Conservation (phyloP, 2,329 filamentous ascomycete genomes). For the Talaromyces sp. region DNA sequence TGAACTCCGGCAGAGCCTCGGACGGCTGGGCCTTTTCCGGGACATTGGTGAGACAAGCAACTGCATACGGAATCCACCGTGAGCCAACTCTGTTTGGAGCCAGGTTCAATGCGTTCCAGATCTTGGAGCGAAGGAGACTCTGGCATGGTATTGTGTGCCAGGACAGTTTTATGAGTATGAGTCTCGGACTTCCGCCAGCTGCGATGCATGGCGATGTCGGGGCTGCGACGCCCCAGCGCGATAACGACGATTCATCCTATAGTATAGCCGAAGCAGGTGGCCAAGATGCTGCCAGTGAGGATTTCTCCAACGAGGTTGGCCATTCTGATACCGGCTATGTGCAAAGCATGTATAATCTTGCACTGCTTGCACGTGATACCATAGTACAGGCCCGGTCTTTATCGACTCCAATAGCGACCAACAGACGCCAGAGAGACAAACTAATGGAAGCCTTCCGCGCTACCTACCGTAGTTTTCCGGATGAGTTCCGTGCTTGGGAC, state of each 20-base stretch:
- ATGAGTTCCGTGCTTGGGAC: conserved; percentile 18
- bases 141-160: conserved; percentile 18
- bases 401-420: conserved; percentile 15
- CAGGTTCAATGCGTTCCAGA: conserved; percentile 12
- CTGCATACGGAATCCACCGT: conserved; percentile 15
- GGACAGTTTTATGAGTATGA: conserved; percentile 20
- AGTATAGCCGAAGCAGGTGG: neutral
- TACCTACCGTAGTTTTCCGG: conserved; percentile 16
- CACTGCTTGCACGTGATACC: conserved; percentile 16
- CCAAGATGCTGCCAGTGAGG: conserved; percentile 10
- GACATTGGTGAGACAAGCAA: conserved; percentile 16
- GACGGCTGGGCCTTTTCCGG: conserved; percentile 19
- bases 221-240: conserved; percentile 10
- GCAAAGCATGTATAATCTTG: conserved; percentile 18
- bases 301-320: conserved; percentile 11
- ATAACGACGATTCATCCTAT: conserved; percentile 16
- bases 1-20: conserved; percentile 17
- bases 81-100: conserved; percentile 16
- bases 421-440: conserved; percentile 9
- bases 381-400: conserved; percentile 16
- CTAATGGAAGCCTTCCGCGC: conserved; percentile 13
- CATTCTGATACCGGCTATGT: conserved; percentile 16
- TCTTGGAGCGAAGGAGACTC: conserved; percentile 11
- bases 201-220: conserved; percentile 15
- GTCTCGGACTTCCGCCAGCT: conserved; percentile 13